Percentiles rank a stretch among this genome's conserved stretches.
Conservation (phyloP, 768 basidiomycete species). For the Podaxis pistillaris region DNA sequence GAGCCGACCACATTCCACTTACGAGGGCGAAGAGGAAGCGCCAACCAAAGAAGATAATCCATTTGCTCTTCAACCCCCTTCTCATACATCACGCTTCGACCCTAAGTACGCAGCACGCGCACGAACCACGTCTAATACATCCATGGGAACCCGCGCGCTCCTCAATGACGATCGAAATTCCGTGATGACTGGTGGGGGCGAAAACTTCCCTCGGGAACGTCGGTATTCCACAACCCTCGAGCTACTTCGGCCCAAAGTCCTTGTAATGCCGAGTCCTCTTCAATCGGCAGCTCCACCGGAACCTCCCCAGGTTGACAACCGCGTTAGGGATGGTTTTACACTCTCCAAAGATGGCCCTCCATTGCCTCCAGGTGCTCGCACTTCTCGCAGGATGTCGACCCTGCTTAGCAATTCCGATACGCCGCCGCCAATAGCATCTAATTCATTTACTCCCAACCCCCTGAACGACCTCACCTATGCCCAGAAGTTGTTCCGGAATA, state of each 20-base stretch:
- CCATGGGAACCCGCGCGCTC: slow-evolving; percentile 63
- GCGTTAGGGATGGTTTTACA: slow-evolving; percentile 58
- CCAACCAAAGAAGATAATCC: slow-evolving; percentile 52
- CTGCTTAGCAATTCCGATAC: slow-evolving; percentile 25
- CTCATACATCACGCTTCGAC: slow-evolving; percentile 73
- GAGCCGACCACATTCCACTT: slow-evolving; percentile 26
- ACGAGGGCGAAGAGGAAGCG: slow-evolving; percentile 23
- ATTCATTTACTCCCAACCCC: slow-evolving; percentile 80
- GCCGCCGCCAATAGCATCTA: slow-evolving; percentile 46
- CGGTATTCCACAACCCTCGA: slow-evolving; percentile 69
- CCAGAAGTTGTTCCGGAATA: slow-evolving; percentile 85
- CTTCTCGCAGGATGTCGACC: slow-evolving; percentile 48
- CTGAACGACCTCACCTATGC: slow-evolving; percentile 68
- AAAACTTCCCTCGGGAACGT: slow-evolving; percentile 42
- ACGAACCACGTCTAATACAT: slow-evolving; percentile 62
- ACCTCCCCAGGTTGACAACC: slow-evolving; percentile 31
- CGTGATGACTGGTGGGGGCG: slow-evolving; percentile 33
- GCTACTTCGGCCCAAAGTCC: slow-evolving; percentile 84
- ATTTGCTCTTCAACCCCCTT: slow-evolving; percentile 67
- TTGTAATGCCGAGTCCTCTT: slow-evolving; percentile 91
- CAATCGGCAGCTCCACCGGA: slow-evolving; percentile 44
- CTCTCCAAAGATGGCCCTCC: slow-evolving; percentile 71
- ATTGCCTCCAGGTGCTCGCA: slow-evolving; percentile 70
- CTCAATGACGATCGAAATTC: slow-evolving; percentile 46
- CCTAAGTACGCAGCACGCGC: slow-evolving; percentile 65